Conservation (phyloP, 768 basidiomycete genomes). For the Mycena galericulata region DNA sequence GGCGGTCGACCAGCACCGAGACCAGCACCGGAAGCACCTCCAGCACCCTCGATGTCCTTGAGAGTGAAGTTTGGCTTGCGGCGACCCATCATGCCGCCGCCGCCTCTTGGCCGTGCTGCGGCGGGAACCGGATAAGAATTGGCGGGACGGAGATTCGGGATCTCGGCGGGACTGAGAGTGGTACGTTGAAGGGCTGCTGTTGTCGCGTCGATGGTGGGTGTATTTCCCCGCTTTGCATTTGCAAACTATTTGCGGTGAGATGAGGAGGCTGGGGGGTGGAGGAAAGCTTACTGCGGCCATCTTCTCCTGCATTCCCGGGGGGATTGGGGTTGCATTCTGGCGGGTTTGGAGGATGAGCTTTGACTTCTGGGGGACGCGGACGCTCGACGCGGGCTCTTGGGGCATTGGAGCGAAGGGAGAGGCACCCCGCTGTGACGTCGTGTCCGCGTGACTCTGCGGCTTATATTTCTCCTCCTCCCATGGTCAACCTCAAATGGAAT, state of each 20-base stretch:
- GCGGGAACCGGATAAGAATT: conserved; percentile 49
- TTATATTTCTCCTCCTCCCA: background rate
- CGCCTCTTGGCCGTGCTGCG: conserved; percentile 38
- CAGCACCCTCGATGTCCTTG: conserved; percentile 68
- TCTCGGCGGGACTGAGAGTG: conserved; percentile 38
- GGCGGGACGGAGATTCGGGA: conserved; percentile 47
- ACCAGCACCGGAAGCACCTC: conserved; percentile 72
- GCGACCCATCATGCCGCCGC: conserved; percentile 55
- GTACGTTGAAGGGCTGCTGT: conserved; percentile 54
- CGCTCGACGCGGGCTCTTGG: conserved; percentile 33
- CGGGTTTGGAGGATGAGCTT: conserved; percentile 57
- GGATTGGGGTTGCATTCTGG: conserved; percentile 75
- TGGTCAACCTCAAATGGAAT: conserved; percentile 60
- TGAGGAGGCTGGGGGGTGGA: background rate
- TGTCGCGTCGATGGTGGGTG: conserved; percentile 54
- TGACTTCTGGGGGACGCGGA: conserved; percentile 40
- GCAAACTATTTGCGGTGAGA: conserved; percentile 35
- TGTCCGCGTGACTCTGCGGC: no score
- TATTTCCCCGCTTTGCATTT: conserved; percentile 47
- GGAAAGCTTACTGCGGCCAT: conserved; percentile 81
- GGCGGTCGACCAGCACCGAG: conserved; percentile 77
- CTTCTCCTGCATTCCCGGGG: conserved; percentile 91
- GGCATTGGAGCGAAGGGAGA: conserved; percentile 28
- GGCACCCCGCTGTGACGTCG: conserved; percentile 25
- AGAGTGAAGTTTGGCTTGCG: conserved; percentile 72